Evolutionary conservation across 2,329 filamentous ascomycete genomes (phyloP).

Genomic region (Fusarium sp.): DNA sequence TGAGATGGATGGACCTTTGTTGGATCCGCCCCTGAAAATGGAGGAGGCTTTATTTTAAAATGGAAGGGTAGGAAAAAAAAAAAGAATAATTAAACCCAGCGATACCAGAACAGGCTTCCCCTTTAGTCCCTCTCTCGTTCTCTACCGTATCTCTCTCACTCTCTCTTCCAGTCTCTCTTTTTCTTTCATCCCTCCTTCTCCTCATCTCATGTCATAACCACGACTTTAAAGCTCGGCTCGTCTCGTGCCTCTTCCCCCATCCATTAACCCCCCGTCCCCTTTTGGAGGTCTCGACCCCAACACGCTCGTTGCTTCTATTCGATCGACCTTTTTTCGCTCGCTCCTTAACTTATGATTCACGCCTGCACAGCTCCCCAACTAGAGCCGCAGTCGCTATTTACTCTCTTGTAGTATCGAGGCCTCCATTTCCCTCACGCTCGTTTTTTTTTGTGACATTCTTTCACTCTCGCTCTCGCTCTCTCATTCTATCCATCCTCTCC

Average conservation of each 20-base stretch:
- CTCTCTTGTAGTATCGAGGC: constrained; percentile 30
- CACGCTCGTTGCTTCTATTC: constrained; percentile 46
- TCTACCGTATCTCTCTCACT: constrained; percentile 18
- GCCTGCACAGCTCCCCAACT: constrained; percentile 44
- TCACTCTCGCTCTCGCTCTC: constrained; percentile 3
- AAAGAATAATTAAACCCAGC: constrained; percentile 47
- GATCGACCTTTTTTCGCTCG: constrained; percentile 30
- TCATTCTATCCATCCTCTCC: constrained; percentile 12
- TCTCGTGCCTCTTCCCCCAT: constrained; percentile 9
- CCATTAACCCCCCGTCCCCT: constrained; percentile 12
- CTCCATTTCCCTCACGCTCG: constrained; percentile 25
- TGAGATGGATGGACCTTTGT: constrained; percentile 27
- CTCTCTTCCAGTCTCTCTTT: constrained; percentile 19
- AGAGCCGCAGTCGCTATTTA: constrained; percentile 41
- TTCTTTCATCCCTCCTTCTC: constrained; percentile 19
- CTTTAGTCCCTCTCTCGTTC: constrained; percentile 35
- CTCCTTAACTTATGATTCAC: constrained; percentile 49
- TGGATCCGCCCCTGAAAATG: constrained; percentile 46
- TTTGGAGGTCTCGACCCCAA: constrained; percentile 44
- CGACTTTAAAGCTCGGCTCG: constrained; percentile 14
- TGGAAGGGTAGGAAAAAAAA: constrained; percentile 36
- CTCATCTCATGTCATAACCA: constrained; percentile 23
- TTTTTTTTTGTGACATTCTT: constrained; percentile 23
- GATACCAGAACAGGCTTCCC: constrained; percentile 36
- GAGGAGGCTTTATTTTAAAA: constrained; percentile 45